These are phyloP conservation scores for Coniochaeta sp. DNA, from an alignment of 2,329 filamentous ascomycete genomes.

Conservation along the genomic window DNA sequence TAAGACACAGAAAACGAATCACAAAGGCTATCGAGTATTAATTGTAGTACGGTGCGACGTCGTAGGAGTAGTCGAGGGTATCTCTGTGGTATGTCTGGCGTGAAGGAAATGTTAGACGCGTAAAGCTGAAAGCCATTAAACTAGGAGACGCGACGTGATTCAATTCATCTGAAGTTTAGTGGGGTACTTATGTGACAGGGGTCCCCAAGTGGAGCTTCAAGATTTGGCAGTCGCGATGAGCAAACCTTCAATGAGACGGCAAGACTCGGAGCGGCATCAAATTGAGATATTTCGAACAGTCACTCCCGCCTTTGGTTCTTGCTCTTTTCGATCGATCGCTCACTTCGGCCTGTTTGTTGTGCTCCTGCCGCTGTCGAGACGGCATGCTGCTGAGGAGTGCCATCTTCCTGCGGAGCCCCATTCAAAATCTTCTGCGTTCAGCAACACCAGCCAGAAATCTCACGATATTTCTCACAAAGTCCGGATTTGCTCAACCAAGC, in stretches of 20 bases:
- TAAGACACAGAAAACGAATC: no score
- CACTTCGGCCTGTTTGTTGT: no score
- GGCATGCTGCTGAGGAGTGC: neutral
- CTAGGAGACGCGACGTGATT: conserved; percentile 8
- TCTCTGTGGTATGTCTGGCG: neutral
- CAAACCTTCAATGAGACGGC: neutral
- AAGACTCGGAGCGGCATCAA: neutral
- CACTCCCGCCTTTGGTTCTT: neutral
- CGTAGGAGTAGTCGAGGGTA: no score
- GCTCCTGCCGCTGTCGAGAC: neutral
- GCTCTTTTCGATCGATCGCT: no score
- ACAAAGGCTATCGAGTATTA: no score
- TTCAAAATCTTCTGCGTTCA: neutral
- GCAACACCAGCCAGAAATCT: neutral
- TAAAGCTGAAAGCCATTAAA: conserved; percentile 11
- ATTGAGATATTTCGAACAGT: neutral
- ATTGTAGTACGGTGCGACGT: no score
- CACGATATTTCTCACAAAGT: neutral
- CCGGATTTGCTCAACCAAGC: neutral
- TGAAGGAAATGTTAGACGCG: conserved; percentile 8
- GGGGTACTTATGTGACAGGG: neutral
- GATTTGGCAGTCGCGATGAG: neutral
- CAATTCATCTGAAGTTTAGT: neutral
- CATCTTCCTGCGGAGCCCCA: neutral
- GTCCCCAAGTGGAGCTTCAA: neutral